A percentile compares a stretch with the other conserved stretches of the same genome.
Conservation (phyloP, 2,329 filamentous ascomycete species). For the Alternaria metachromatica region DNA sequence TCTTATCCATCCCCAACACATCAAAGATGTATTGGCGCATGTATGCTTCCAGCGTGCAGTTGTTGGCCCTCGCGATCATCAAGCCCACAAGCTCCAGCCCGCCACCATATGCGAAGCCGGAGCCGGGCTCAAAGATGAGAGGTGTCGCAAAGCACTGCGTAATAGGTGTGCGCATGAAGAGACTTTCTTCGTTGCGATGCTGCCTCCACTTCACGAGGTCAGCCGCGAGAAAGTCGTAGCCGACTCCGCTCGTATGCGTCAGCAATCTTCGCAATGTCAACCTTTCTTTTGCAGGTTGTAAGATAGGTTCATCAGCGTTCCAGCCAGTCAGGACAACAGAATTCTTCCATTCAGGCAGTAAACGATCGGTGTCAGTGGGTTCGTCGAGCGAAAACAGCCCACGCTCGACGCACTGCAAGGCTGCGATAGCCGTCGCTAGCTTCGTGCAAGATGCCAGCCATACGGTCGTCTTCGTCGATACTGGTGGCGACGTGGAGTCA, state of each 20-base stretch:
- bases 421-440: constrained; percentile 34
- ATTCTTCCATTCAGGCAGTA: constrained; percentile 35
- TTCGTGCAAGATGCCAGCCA: constrained; percentile 44
- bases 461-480: constrained; percentile 31
- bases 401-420: constrained; percentile 39
- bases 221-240: constrained; percentile 28
- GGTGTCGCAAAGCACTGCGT: constrained; percentile 19
- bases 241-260: constrained; percentile 35
- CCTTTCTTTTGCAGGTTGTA: constrained; percentile 24
- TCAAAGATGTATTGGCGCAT: constrained; percentile 34
- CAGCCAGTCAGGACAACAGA: constrained; percentile 26
- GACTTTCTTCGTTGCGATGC: constrained; percentile 12
- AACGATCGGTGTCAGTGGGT: constrained; percentile 23
- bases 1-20: constrained; percentile 29
- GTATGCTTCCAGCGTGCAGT: constrained; percentile 29
- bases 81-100: constrained; percentile 33
- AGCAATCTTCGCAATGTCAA: constrained; percentile 32
- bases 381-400: constrained; percentile 34
- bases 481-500: constrained; percentile 16
- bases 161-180: constrained; percentile 15
- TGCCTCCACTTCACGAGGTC: constrained; percentile 22
- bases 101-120: constrained; percentile 27
- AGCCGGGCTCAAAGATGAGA: constrained; percentile 37
- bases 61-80: constrained; percentile 32
- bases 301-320: constrained; percentile 12